These are phyloP conservation scores for Phtheirospermum japonicum DNA, from an alignment of 257 asterid species.

Conservation along the genomic window DNA sequence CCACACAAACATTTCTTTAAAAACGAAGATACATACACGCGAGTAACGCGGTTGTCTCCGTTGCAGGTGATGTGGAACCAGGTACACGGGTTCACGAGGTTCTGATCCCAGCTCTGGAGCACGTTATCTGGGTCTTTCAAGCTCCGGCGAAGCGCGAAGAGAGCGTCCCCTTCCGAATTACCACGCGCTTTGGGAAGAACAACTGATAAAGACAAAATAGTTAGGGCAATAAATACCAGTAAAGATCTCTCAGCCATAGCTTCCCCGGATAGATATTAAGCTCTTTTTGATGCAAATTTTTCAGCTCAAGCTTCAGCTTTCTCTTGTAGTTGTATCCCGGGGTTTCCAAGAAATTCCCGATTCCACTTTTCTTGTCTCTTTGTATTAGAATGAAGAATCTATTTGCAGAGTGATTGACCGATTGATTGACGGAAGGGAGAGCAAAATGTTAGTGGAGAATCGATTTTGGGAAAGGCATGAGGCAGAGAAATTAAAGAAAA, in stretches of 20 bases:
- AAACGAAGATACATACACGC: conserved; percentile 44
- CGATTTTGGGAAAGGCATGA: conserved; percentile 33
- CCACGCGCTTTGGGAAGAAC: conserved; percentile 34
- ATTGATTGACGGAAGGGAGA: conserved; percentile 32
- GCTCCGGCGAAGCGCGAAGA: conserved; percentile 50
- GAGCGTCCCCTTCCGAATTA: conserved; percentile 64
- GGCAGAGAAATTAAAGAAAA: neutral
- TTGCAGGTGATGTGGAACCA: conserved; percentile 68
- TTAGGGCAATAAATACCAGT: conserved; percentile 30
- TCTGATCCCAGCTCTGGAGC: conserved; percentile 72
- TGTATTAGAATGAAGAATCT: too few species aligned
- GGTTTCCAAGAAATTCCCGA: neutral
- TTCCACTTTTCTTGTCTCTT: neutral
- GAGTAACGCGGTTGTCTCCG: conserved; percentile 56
- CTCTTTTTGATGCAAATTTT: neutral
- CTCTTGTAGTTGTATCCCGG: too few species aligned
- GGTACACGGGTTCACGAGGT: conserved; percentile 56
- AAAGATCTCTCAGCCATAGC: conserved; percentile 41
- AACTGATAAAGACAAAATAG: conserved; percentile 27
- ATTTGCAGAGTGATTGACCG: conserved; percentile 12
- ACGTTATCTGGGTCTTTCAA: conserved; percentile 54
- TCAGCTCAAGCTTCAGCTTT: conserved; percentile 3
- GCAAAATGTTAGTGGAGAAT: conserved; percentile 19
- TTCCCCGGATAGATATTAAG: conserved; percentile 10
- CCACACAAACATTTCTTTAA: neutral